Evolutionary conservation across 2,329 filamentous ascomycete genomes (phyloP), one percentile per base, ranked within the genome.

Genomic region (Fonsecaea pugnacius): DNA sequence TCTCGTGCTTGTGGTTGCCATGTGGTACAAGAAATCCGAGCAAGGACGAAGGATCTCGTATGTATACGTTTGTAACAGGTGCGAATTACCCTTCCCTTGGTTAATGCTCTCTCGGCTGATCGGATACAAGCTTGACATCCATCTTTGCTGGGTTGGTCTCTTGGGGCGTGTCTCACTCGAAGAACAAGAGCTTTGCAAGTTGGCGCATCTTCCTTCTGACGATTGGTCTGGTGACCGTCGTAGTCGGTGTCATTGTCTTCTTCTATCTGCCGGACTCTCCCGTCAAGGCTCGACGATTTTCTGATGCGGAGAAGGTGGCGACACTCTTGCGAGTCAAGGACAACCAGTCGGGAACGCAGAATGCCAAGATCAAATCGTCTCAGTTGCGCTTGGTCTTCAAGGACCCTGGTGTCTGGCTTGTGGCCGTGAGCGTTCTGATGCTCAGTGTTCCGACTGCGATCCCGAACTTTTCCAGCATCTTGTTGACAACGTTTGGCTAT

Each of bases 381-480:
- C 83, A 85, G 60, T 74, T 82, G 9, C 63, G 75, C 30, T 82
- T 84, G 72, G 77, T 77, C 4, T 75, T 83, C 57, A 62, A 56
- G 16, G 78, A 83, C 40, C 74, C 78, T 1, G 78, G 91, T 73
- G 82, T 82, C 35, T 90, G 84, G 80, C 54, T 67, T 27, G 54
- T 69, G 12, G 61, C 61, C 10, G 27, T 69, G n/a, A 62, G 55
- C 9, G 62, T 69, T 14, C 24, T 68, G 57, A 53, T 66, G 35
- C 62, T 65, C 33, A 60, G 60, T 16, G 63, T 68, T 53, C 66
- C 66, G 12, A 67, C 65, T 30, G 66, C 63, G 33, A 58, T 81
- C n/a, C 78, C 74, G 64, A 79, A 75, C 69, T 82, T 80, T 70
- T 77, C 75, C 43, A 75, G 76, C 21, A 78, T 80, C 21, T 76